These are phyloP conservation scores for Kluyveromyces dobzhanskii DNA, from an alignment of 805 yeast genomes.

Conservation along the genomic window DNA sequence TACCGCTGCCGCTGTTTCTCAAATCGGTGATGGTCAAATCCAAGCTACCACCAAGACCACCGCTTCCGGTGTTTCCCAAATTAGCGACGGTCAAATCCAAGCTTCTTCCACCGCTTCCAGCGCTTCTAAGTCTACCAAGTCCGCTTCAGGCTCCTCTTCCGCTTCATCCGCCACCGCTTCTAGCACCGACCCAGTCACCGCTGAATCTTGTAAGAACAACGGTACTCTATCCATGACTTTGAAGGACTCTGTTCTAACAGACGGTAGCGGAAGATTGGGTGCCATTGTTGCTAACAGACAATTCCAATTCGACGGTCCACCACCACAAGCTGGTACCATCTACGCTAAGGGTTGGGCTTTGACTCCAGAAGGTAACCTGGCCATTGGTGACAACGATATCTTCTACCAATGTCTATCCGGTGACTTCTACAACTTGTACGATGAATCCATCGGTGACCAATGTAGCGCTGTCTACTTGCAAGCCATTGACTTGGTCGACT, in stretches of 20 bases:
- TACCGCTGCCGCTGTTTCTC: slow-evolving; percentile 34
- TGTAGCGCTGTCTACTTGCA: slow-evolving; percentile 56
- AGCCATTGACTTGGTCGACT: slow-evolving; percentile 48
- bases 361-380: slow-evolving; percentile 49
- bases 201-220: slow-evolving; percentile 38
- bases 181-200: slow-evolving; percentile 22
- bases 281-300: slow-evolving; percentile 77
- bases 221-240: slow-evolving; percentile 50
- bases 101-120: slow-evolving; percentile 19
- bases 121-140: slow-evolving; percentile 30
- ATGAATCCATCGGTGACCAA: slow-evolving; percentile 50
- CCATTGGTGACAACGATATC: slow-evolving; percentile 50
- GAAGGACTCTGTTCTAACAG: slow-evolving; percentile 43
- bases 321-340: slow-evolving; percentile 74
- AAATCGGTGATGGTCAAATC: slow-evolving; percentile 34
- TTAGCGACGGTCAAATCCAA: slow-evolving; percentile 31
- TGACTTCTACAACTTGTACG: slow-evolving; percentile 71
- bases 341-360: slow-evolving; percentile 62
- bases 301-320: slow-evolving; percentile 81
- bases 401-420: slow-evolving; percentile 76
- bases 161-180: slow-evolving; percentile 15
- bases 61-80: slow-evolving; percentile 36
- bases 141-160: slow-evolving; percentile 16
- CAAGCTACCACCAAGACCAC: slow-evolving; percentile 21
- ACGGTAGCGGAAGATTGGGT: slow-evolving; percentile 59